A percentile compares a stretch with the other conserved stretches of the same genome.
Evolutionary conservation across 2,329 filamentous ascomycete species (phyloP).

Genomic region (Claviceps sp.): DNA sequence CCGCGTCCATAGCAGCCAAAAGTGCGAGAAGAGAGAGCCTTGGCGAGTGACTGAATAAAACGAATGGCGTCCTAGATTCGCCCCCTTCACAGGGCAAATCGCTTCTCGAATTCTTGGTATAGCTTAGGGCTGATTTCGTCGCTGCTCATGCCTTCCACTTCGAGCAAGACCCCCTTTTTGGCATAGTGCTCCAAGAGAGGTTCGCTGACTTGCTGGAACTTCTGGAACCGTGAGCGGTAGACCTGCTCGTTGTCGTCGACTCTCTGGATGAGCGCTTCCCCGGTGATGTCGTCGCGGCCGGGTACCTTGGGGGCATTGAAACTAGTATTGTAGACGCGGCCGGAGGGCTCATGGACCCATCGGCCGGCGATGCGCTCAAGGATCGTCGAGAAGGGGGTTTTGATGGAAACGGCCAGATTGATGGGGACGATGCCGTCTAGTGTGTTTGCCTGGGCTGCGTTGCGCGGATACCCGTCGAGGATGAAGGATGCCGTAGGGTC

Average conservation of each 20-base stretch:
- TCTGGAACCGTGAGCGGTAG: constrained; percentile 66
- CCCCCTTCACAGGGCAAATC: constrained; percentile 37
- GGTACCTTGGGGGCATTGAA: constrained; percentile 76
- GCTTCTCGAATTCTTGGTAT: constrained; percentile 64
- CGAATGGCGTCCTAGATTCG: neutral
- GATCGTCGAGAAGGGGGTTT: constrained; percentile 76
- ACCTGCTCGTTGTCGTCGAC: constrained; percentile 78
- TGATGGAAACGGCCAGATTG: constrained; percentile 79
- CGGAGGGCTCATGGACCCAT: constrained; percentile 86
- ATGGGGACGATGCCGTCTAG: constrained; percentile 80
- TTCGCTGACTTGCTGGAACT: constrained; percentile 78
- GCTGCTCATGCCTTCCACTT: constrained; percentile 76
- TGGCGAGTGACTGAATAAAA: neutral
- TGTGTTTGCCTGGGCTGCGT: constrained; percentile 61
- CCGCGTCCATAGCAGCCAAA: neutral
- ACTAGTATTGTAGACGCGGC: constrained; percentile 85
- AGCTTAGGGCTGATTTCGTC: constrained; percentile 93
- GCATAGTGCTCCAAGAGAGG: constrained; percentile 84
- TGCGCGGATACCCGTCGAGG: constrained; percentile 91
- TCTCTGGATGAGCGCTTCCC: constrained; percentile 70
- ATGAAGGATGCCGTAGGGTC: constrained; percentile 78
- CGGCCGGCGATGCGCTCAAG: constrained; percentile 80
- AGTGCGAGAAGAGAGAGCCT: no score
- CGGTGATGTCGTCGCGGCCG: constrained; percentile 81
- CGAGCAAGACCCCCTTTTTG: constrained; percentile 68